These are phyloP conservation scores for Rhodosporidiobolus sp. DNA, from an alignment of 768 basidiomycete species.

Conservation along the genomic window DNA sequence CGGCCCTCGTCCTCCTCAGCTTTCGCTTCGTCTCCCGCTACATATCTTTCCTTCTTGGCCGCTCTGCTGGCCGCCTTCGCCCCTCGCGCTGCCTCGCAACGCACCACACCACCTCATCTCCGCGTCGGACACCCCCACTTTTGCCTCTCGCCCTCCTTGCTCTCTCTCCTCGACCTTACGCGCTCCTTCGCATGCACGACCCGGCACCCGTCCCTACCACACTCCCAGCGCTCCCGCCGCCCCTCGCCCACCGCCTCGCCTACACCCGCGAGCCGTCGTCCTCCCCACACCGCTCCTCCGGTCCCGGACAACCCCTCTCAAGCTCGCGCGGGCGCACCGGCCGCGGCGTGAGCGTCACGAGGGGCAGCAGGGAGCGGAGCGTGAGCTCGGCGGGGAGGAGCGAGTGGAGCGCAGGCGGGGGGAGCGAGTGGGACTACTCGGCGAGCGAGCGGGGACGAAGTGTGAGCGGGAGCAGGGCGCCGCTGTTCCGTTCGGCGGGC, in stretches of 20 bases:
- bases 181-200: neutral
- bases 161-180: too few relatives aligned
- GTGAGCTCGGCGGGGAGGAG: neutral
- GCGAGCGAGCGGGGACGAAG: slow-evolving; percentile 1
- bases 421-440: neutral
- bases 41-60: too few relatives aligned
- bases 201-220: neutral
- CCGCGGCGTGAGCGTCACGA: too few relatives aligned
- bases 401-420: neutral
- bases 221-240: neutral
- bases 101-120: too few relatives aligned
- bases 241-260: neutral
- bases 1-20: too few relatives aligned
- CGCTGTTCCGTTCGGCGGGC: slow-evolving; percentile 10
- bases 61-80: too few relatives aligned
- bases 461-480: slow-evolving; percentile 13
- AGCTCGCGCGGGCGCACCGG: too few relatives aligned
- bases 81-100: too few relatives aligned
- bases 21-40: too few relatives aligned
- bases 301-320: too few relatives aligned
- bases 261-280: slow-evolving; percentile 8
- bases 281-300: neutral
- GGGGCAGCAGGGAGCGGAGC: neutral
- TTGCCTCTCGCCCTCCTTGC: too few relatives aligned
- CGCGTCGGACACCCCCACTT: too few relatives aligned